Conservation (phyloP, 2,329 filamentous ascomycete genomes). For the Laburnicola sp. region DNA sequence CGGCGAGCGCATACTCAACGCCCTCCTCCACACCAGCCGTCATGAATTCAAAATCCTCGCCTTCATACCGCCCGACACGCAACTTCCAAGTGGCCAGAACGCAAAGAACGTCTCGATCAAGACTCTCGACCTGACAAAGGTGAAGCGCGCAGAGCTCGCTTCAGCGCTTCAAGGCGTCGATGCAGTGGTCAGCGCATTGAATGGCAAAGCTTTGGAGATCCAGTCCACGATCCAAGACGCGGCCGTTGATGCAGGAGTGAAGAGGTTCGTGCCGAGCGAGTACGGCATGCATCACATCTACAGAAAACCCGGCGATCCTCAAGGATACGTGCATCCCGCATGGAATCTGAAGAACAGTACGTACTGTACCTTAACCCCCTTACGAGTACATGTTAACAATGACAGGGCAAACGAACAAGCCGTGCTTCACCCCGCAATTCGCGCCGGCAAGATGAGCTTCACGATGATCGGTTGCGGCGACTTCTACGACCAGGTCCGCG, state of each 20-base stretch:
- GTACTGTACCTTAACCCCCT: too few species aligned
- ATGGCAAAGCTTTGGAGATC: conserved; percentile 19
- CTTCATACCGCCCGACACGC: too few species aligned
- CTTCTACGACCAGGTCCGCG: conserved; percentile 35
- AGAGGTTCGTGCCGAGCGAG: conserved; percentile 32
- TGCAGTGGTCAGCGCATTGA: conserved; percentile 28
- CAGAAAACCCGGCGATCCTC: conserved; percentile 19
- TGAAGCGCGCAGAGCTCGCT: conserved; percentile 15
- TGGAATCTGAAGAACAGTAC: not conserved
- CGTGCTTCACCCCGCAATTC: conserved; percentile 22
- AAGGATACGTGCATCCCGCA: conserved; percentile 25
- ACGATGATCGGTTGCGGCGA: conserved; percentile 39
- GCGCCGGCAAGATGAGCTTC: conserved; percentile 30
- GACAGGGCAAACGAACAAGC: conserved; percentile 15
- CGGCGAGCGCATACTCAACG: conserved; percentile 13
- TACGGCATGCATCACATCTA: conserved; percentile 31
- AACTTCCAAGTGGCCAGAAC: too few species aligned
- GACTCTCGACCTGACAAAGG: too few species aligned
- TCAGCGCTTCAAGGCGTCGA: conserved; percentile 22
- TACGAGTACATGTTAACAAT: too few species aligned
- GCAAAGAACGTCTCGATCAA: too few species aligned
- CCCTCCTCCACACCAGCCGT: conserved; percentile 1
- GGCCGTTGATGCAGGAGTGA: conserved; percentile 27
- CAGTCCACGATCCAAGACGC: conserved; percentile 30
- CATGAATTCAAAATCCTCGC: conserved; percentile 19